Conservation (phyloP, 148 eudicot genomes). For the Simmondsia chinensis region DNA sequence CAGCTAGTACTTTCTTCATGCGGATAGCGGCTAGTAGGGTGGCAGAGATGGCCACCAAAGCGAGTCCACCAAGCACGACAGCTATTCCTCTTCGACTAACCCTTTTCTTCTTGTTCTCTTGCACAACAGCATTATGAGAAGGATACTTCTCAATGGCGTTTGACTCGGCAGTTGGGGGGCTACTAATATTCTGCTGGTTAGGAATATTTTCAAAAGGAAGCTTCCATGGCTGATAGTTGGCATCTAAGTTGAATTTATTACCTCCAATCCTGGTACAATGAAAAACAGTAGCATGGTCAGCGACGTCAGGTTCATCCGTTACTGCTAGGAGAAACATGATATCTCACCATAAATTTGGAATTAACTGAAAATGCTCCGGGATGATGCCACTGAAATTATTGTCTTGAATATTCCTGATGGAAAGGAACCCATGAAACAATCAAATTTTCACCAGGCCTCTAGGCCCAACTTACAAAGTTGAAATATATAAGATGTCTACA, state of each 20-base stretch:
- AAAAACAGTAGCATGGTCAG: not conserved
- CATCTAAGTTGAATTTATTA: slow-evolving; percentile 39
- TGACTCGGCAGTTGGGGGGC: slow-evolving; percentile 66
- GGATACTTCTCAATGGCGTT: slow-evolving; percentile 59
- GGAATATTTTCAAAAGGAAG: slow-evolving; percentile 53
- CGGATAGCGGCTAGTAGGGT: slow-evolving; percentile 29
- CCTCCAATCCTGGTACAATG: slow-evolving; percentile 60
- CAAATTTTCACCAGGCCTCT: no score
- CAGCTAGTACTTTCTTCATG: slow-evolving; percentile 16
- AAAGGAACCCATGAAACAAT: no score
- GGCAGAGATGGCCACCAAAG: slow-evolving; percentile 35
- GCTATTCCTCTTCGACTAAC: slow-evolving; percentile 38
- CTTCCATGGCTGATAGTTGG: slow-evolving; percentile 57
- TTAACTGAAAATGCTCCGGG: slow-evolving; percentile 60
- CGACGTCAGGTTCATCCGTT: not conserved
- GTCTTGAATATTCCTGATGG: slow-evolving; percentile 80
- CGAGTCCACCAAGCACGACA: slow-evolving; percentile 37
- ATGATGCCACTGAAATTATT: slow-evolving; percentile 90
- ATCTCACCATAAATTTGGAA: slow-evolving; percentile 66
- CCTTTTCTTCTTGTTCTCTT: slow-evolving; percentile 34
- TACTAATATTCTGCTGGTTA: slow-evolving; percentile 32
- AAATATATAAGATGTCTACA: no score
- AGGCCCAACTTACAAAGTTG: no score
- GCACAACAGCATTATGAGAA: slow-evolving; percentile 14
- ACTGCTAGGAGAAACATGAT: not conserved